Percentiles rank a stretch among this genome's conserved stretches.
Conservation (phyloP, 73 alveolate species). For the Effrenium voratum region DNA sequence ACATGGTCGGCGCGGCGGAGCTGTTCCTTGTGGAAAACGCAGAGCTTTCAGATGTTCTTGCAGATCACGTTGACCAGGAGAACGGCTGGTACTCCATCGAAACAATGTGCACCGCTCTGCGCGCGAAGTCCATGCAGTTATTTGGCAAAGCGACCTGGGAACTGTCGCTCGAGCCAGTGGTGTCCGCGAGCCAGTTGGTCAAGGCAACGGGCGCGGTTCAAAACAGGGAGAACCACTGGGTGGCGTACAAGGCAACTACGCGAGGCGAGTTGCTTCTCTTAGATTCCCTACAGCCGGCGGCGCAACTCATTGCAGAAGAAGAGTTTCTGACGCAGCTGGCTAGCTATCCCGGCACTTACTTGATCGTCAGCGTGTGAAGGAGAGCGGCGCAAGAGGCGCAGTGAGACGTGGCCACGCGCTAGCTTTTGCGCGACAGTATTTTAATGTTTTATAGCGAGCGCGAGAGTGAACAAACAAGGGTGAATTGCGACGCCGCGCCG, state of each 20-base stretch:
- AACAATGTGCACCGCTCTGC: constrained; percentile 5
- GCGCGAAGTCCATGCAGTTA: neutral
- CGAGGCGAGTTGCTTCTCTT: neutral
- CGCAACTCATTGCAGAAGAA: neutral
- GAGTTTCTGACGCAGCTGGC: no score
- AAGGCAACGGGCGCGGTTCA: neutral
- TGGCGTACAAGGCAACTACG: neutral
- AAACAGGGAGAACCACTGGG: constrained; percentile 66
- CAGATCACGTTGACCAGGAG: neutral
- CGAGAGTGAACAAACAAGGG: no score
- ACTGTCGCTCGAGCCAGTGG: neutral
- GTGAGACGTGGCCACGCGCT: no score
- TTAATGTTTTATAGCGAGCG: no score
- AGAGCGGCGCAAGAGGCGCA: no score
- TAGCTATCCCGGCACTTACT: no score
- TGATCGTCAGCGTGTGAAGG: no score
- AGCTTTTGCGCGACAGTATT: no score
- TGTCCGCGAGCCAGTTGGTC: neutral
- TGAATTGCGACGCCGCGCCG: no score
- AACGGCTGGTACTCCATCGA: constrained; percentile 24
- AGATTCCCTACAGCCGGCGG: neutral
- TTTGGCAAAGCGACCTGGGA: neutral
- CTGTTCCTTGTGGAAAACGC: neutral
- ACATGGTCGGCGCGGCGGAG: neutral
- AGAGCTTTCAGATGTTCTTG: neutral